A percentile compares a stretch with the other conserved stretches of the same genome.
phyloP scores from a whole-genome alignment of 306 rosid genomes.

The Vigna angularis region DNA sequence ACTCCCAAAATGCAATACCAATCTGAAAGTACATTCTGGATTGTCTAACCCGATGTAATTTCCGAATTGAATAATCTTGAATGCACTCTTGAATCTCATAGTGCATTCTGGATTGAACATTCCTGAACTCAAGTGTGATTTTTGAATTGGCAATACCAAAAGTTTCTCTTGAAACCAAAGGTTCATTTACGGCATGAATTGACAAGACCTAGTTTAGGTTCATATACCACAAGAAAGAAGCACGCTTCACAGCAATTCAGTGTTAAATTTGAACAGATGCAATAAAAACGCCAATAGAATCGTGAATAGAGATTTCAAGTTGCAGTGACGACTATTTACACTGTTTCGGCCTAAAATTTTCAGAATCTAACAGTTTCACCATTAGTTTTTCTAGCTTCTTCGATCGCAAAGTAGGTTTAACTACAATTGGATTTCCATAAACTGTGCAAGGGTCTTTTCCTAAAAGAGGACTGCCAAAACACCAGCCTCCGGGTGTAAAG shows the following conservation, averaged over 20 bases:
- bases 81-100: too few relatives aligned
- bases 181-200: neutral
- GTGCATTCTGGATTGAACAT: too few relatives aligned
- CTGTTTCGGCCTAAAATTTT: constrained; percentile 80
- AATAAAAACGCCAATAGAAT: neutral
- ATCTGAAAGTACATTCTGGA: too few relatives aligned
- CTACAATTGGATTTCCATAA: constrained; percentile 62
- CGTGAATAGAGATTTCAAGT: neutral
- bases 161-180: neutral
- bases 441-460: constrained; percentile 60
- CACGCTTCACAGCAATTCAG: neutral
- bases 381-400: constrained; percentile 79
- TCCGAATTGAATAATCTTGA: too few relatives aligned
- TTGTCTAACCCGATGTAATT: too few relatives aligned
- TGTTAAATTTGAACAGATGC: constrained; percentile 1
- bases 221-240: neutral
- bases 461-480: constrained; percentile 52
- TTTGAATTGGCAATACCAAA: too few relatives aligned
- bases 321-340: constrained; percentile 61
- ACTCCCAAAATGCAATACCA: too few relatives aligned
- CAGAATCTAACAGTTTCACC: constrained; percentile 73
- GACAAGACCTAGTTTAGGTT: neutral
- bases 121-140: too few relatives aligned
- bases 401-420: constrained; percentile 68
- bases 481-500: constrained; percentile 82